Evolutionary conservation across 805 yeast genomes (phyloP).

Genomic region (Sugiyamaella smithiae): DNA sequence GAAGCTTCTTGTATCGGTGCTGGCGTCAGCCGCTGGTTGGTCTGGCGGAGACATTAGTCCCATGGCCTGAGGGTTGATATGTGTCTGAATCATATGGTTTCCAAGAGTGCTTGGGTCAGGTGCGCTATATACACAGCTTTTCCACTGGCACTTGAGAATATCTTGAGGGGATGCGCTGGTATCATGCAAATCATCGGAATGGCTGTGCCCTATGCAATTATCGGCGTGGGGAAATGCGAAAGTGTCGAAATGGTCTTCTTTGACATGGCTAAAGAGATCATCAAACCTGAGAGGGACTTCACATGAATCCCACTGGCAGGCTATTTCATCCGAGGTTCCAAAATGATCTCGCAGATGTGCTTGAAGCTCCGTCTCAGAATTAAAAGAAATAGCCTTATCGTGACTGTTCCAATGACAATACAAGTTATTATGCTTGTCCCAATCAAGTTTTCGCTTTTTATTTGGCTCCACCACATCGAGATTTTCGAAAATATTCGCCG

Average conservation of each 20-base stretch:
- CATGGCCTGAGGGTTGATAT: constrained; percentile 19
- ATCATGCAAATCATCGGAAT: constrained; percentile 17
- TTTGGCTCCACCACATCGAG: background rate
- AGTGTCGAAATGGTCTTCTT: constrained; percentile 23
- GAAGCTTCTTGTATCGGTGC: constrained; percentile 14
- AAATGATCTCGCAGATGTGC: constrained; percentile 27
- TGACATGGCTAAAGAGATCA: constrained; percentile 28
- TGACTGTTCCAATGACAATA: constrained; percentile 39
- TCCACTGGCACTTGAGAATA: constrained; percentile 59
- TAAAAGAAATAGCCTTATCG: constrained; percentile 28
- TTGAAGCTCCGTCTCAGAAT: constrained; percentile 29
- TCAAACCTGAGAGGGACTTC: constrained; percentile 32
- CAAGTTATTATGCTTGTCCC: constrained; percentile 9
- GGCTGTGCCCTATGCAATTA: constrained; percentile 8
- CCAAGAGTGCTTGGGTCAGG: constrained; percentile 43
- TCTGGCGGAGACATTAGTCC: constrained; percentile 14
- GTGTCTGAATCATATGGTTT: constrained; percentile 42
- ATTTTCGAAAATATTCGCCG: background rate
- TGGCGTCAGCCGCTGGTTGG: constrained; percentile 5
- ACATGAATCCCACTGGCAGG: constrained; percentile 42
- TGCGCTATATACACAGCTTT: constrained; percentile 50
- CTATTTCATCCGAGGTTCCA: constrained; percentile 16
- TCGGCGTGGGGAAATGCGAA: constrained; percentile 19
- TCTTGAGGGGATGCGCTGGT: constrained; percentile 13
- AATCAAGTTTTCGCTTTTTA: background rate